Evolutionary conservation across 2,329 filamentous ascomycete genomes (phyloP), one percentile per base, ranked within the genome.

Genomic region (Herpotrichia juniperi): DNA sequence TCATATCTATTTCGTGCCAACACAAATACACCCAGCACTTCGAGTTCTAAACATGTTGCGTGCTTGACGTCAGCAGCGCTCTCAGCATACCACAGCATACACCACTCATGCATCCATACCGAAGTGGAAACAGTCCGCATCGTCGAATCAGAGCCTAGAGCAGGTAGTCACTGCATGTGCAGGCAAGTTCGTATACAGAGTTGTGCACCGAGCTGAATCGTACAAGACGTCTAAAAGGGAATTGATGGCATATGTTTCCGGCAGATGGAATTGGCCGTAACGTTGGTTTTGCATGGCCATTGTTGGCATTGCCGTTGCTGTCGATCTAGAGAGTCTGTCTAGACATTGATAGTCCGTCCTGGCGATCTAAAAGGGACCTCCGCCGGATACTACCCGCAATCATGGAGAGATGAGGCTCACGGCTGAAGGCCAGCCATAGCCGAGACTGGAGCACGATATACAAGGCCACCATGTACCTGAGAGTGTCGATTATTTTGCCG

Each of bases 391-490:
- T n/a, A n/a, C n/a, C n/a, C n/a, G n/a, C 32, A 46, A 26, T 44
- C 32, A 26, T 39, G 14, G 35, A 42, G 46, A 19, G 46, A 40
- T 32, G 30, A 46, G 42, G 24, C 34, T 25, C 10, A 14, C 47
- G 51, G 51, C 42, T 37, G 24, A 39, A 24, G 12, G 21, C 30
- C 51, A 46, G 25, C 35, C 32, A 32, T 12, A 40, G 19, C 50
- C 45, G 45, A 28, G 31, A 40, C 24, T 26, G 46, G 42, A 39
- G 48, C 51, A 46, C 42, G 42, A 50, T 54, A 50, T 46, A 54
- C 35, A 54, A 51, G 45, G 7, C 14, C n/a, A 21, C 48, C 47
- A 50, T 54, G 51, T 54, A 51, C 47, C 51, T 54, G 51, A 54
- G 32, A 54, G 51, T 54, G 42, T 26, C 16, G 40, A 25, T 31